phyloP scores from a whole-genome alignment of 2,329 filamentous ascomycete species.

The Septoria linicola region DNA sequence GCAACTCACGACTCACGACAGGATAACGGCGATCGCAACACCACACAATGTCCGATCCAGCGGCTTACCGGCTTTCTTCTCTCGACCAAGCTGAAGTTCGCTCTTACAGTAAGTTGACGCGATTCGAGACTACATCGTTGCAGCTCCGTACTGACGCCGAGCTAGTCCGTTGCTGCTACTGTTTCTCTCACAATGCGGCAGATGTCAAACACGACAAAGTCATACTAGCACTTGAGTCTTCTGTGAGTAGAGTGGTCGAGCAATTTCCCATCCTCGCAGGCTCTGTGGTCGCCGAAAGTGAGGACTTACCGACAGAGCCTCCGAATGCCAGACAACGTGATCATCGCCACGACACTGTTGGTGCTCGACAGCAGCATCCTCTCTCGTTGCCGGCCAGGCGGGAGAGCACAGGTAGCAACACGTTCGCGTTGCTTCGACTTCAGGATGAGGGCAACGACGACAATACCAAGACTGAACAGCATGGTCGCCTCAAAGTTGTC shows the following conservation, averaged over 20 bases:
- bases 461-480: slow-evolving; percentile 8
- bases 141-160: neutral
- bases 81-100: slow-evolving; percentile 25
- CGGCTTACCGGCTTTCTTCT: slow-evolving; percentile 24
- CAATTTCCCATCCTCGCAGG: slow-evolving; percentile 19
- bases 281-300: neutral
- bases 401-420: neutral
- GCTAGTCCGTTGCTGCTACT: slow-evolving; percentile 22
- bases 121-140: neutral
- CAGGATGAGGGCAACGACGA: neutral
- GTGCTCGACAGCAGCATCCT: neutral
- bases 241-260: slow-evolving; percentile 20
- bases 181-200: slow-evolving; percentile 20
- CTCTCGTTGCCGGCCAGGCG: neutral
- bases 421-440: slow-evolving; percentile 1
- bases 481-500: slow-evolving; percentile 19
- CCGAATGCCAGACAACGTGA: neutral
- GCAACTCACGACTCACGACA: slow-evolving; percentile 6
- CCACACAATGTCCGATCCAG: slow-evolving; percentile 18
- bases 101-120: slow-evolving; percentile 19
- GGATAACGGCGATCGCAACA: no score
- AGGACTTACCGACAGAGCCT: neutral
- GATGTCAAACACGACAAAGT: slow-evolving; percentile 5
- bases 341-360: no score
- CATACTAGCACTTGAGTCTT: slow-evolving; percentile 12